phyloP scores from a whole-genome alignment of 2,329 filamentous ascomycete species.

The Hypoxylon sp. region DNA sequence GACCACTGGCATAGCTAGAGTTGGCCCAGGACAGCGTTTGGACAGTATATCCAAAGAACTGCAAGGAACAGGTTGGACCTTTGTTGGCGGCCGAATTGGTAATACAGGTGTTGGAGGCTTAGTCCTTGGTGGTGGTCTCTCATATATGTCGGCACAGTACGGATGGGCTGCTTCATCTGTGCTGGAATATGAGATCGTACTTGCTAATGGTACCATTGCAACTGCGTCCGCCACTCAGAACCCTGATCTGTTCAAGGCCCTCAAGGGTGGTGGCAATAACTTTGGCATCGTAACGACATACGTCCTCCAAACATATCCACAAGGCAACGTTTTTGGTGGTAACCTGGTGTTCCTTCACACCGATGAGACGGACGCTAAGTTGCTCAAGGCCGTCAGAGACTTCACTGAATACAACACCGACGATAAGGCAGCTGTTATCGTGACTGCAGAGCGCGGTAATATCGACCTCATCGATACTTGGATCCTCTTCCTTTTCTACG shows the following conservation, averaged over 20 bases:
- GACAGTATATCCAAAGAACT: constrained; percentile 59
- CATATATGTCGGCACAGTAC: constrained; percentile 65
- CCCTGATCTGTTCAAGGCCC: constrained; percentile 65
- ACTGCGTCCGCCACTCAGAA: constrained; percentile 61
- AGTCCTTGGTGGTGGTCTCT: constrained; percentile 68
- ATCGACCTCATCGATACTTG: constrained; percentile 65
- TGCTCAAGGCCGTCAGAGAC: constrained; percentile 66
- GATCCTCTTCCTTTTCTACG: constrained; percentile 75
- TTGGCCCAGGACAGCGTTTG: constrained; percentile 64
- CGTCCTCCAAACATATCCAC: constrained; percentile 59
- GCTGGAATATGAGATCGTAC: constrained; percentile 66
- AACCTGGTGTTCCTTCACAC: constrained; percentile 57
- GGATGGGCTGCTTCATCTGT: constrained; percentile 68
- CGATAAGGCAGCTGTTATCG: constrained; percentile 71
- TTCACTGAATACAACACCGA: constrained; percentile 72
- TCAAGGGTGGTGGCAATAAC: constrained; percentile 71
- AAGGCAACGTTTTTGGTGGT: constrained; percentile 62
- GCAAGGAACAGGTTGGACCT: constrained; percentile 60
- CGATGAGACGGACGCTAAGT: constrained; percentile 51
- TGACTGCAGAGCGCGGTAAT: constrained; percentile 65
- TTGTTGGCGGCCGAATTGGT: constrained; percentile 62
- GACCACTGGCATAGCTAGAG: constrained; percentile 57
- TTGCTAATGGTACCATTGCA: constrained; percentile 64
- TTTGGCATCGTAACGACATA: constrained; percentile 66
- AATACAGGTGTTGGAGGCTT: constrained; percentile 63